A percentile compares a stretch with the other conserved stretches of the same genome.
These are phyloP conservation scores for Lactarius quietus DNA, from an alignment of 768 basidiomycete species.

Conservation along the genomic window DNA sequence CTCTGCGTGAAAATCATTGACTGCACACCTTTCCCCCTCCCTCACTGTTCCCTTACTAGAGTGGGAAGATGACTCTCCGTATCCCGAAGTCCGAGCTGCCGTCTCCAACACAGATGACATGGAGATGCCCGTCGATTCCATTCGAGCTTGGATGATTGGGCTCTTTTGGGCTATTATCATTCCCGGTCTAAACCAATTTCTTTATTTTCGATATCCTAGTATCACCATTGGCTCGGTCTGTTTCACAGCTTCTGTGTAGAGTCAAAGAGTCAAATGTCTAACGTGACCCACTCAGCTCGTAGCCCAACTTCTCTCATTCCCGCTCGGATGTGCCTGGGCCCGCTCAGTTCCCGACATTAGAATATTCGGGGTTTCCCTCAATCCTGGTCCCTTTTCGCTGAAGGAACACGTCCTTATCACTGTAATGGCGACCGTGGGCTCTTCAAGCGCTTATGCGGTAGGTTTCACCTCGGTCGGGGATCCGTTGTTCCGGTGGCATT, in stretches of 20 bases:
- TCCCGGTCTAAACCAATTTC: constrained; percentile 69
- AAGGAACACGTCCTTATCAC: constrained; percentile 49
- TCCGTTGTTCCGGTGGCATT: constrained; percentile 3
- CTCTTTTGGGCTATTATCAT: constrained; percentile 63
- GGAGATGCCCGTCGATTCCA: constrained; percentile 53
- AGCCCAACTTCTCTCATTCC: constrained; percentile 68
- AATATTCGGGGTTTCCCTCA: constrained; percentile 58
- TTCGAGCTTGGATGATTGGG: constrained; percentile 74
- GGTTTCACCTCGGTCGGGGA: constrained; percentile 25
- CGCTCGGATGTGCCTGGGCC: constrained; percentile 58
- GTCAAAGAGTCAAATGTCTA: not conserved
- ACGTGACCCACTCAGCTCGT: constrained; percentile 43
- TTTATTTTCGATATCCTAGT: constrained; percentile 43
- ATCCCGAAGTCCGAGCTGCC: constrained; percentile 77
- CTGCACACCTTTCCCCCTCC: not conserved
- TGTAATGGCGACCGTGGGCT: constrained; percentile 42
- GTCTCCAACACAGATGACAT: constrained; percentile 72
- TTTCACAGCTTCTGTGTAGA: not conserved
- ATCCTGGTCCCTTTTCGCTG: constrained; percentile 73
- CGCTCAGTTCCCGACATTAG: constrained; percentile 49
- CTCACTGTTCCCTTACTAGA: constrained; percentile 1
- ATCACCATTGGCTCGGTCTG: constrained; percentile 31
- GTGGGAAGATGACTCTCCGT: constrained; percentile 72
- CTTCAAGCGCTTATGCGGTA: constrained; percentile 42
- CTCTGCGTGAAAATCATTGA: not conserved